Conservation (phyloP, 1,284 basidiomycete genomes). For the Tilletia caries region DNA sequence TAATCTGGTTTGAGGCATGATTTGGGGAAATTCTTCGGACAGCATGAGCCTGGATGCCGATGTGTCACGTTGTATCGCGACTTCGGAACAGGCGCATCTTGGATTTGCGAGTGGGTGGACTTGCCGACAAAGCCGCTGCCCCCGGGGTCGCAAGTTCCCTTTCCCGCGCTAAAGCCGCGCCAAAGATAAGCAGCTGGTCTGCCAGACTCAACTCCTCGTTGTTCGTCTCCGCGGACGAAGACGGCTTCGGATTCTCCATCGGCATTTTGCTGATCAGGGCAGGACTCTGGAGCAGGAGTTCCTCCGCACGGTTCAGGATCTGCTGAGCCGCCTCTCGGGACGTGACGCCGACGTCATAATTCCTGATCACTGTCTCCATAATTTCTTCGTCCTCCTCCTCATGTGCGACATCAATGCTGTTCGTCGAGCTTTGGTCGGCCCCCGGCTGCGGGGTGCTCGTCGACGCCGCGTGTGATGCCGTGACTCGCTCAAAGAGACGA, state of each 20-base stretch:
- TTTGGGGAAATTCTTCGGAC: too few species aligned
- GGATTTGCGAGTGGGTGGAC: too few species aligned
- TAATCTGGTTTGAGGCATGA: too few species aligned
- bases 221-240: too few species aligned
- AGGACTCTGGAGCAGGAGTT: neutral
- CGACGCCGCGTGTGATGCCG: too few species aligned
- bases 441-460: too few species aligned
- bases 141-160: neutral
- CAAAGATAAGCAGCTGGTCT: neutral
- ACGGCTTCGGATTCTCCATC: too few species aligned
- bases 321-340: neutral
- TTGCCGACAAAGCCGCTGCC: too few species aligned
- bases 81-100: too few species aligned
- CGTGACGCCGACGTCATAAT: neutral
- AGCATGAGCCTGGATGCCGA: too few species aligned
- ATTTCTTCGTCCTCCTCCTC: constrained; percentile 7
- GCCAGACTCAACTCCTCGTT: neutral
- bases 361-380: neutral
- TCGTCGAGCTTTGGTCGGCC: neutral
- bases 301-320: constrained; percentile 1
- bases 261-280: too few species aligned
- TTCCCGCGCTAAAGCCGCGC: neutral
- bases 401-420: neutral
- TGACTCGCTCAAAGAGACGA: neutral
- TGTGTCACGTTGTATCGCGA: too few species aligned